Evolutionary conservation across 345 rosid genomes (phyloP).

Genomic region (Cardamine occulta): DNA sequence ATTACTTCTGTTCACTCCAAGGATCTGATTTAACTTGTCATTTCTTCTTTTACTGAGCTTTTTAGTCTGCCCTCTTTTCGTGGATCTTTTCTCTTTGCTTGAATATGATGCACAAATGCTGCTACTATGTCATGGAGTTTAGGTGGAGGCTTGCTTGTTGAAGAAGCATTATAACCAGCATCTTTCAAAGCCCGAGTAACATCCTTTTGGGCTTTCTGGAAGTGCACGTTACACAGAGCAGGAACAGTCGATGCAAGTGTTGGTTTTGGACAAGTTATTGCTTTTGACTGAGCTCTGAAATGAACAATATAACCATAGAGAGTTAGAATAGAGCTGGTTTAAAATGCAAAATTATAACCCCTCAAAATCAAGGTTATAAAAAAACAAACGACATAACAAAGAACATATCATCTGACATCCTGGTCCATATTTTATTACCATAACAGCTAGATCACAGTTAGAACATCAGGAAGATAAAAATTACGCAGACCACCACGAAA

Average conservation of each 20-base stretch:
- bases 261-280: constrained; percentile 79
- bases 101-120: constrained; percentile 73
- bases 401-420: too few species aligned
- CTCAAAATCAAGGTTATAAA: too few species aligned
- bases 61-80: constrained; percentile 39
- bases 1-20: constrained; percentile 3
- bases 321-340: constrained; percentile 1
- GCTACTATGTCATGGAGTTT: constrained; percentile 74
- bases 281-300: constrained; percentile 69
- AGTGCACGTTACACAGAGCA: constrained; percentile 64
- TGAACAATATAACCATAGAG: constrained; percentile 7
- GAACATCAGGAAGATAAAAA: background rate
- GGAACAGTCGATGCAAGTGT: constrained; percentile 66
- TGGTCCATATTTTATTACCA: too few species aligned
- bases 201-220: constrained; percentile 74
- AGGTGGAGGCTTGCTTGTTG: constrained; percentile 65
- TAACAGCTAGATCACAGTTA: too few species aligned
- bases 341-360: background rate
- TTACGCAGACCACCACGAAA: background rate
- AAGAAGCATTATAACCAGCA: constrained; percentile 70
- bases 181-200: constrained; percentile 67
- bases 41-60: constrained; percentile 50
- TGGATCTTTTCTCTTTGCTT: constrained; percentile 64
- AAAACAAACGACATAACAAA: too few species aligned
- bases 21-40: constrained; percentile 32